Base-by-base conservation (phyloP, 2,329 filamentous ascomycete species). In the Tolypocladium pustulatum region DNA sequence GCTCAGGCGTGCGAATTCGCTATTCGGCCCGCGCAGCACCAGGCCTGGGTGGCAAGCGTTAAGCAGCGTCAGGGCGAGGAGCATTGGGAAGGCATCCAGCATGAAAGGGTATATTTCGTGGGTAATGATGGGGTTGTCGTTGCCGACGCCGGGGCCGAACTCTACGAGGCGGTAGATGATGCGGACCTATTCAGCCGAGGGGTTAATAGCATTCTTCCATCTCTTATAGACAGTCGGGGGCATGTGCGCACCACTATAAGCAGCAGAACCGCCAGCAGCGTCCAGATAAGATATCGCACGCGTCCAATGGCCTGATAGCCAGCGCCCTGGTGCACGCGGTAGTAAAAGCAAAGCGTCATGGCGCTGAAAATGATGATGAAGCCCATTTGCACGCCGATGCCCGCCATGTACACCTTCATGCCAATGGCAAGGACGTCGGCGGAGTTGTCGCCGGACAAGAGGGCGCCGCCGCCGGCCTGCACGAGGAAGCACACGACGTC, bases 91-190 rank as follows among this genome's bases (percentile, higher is more conserved):
- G 0, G 80, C 80, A 65, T 86, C 82, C 1, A 78, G 69, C 0
- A 64, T 57, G 75, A 76, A 80, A 32, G 78, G 74, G 65, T 81
- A 86, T 4, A 66, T 73, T 63, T 85, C 81, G 61, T 82, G 22
- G 22, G 53, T 40, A 13, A 79, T 75, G 25, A 82, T 70, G 0
- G 72, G 69, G 64, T 79, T 81, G n/a, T 69, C 62, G 7, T 66
- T 63, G 46, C 69, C 68, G 25, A 78, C 65, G 13, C 79, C 80
- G 4, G 72, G 71, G 0, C 75, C 73, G 64, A 81, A 87, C 66
- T 87, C 82, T 57, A 75, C 68, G 2, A 88, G 73, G 36, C 83
- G 81, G 69, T 80, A 88, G 62, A 84, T 77, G 66, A 87, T 85
- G 38, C 84, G 80, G 34, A 78, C 67, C 75, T 81, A 56, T 8